Evolutionary conservation across 1,284 basidiomycete genomes (phyloP).

Genomic region (Microbotryum scabiosae): DNA sequence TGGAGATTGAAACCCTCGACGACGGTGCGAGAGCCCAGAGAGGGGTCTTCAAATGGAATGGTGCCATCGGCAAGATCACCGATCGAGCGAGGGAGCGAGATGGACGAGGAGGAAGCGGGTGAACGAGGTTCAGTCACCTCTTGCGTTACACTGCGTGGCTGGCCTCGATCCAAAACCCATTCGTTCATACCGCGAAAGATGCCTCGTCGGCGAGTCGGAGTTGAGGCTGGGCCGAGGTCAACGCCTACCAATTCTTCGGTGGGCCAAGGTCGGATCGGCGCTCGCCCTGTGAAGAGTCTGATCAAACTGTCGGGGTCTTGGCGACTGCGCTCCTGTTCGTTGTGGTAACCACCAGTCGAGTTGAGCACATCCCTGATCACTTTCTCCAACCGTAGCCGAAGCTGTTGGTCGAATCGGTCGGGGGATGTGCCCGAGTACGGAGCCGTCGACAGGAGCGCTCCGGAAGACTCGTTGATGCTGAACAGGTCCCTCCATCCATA

Average conservation of each 20-base stretch:
- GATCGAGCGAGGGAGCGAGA: not conserved
- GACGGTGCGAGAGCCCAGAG: not conserved
- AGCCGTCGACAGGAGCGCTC: too few species aligned
- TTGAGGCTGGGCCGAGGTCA: not conserved
- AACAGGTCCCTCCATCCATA: constrained; percentile 4
- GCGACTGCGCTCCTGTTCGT: too few species aligned
- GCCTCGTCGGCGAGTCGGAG: not conserved
- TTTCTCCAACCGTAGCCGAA: too few species aligned
- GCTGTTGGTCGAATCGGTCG: too few species aligned
- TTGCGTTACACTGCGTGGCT: not conserved
- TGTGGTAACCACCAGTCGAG: too few species aligned
- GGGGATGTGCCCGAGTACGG: too few species aligned
- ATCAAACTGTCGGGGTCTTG: constrained; percentile 6
- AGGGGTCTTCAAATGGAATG: not conserved
- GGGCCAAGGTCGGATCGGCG: constrained; percentile 17
- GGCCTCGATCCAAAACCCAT: constrained; percentile 4
- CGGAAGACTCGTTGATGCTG: constrained; percentile 1
- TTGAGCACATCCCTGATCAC: too few species aligned
- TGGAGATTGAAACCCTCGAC: constrained; percentile 15
- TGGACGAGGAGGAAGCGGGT: too few species aligned
- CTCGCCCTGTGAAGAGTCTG: constrained; percentile 13
- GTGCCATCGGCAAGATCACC: not conserved
- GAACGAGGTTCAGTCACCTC: too few species aligned
- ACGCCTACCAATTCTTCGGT: constrained; percentile 18
- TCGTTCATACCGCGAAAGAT: constrained; percentile 21